phyloP scores from a whole-genome alignment of 345 rosid species.

The Orychophragmus violaceus region DNA sequence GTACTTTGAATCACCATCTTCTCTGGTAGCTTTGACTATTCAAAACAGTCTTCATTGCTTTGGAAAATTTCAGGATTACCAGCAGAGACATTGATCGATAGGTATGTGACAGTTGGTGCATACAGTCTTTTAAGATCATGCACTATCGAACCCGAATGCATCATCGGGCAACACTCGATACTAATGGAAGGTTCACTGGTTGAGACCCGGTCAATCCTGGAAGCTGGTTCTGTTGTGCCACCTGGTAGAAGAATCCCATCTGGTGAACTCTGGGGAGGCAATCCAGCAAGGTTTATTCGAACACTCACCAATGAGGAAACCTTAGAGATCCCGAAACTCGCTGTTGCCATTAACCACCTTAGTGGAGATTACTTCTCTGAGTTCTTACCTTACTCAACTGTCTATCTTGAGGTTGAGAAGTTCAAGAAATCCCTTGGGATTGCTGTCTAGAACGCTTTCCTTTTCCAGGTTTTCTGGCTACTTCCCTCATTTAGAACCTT shows the following conservation, averaged over 20 bases:
- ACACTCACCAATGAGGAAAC: conserved; percentile 85
- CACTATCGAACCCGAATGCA: conserved; percentile 97
- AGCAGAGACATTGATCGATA: conserved; percentile 76
- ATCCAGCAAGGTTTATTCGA: conserved; percentile 87
- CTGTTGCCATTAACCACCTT: conserved; percentile 85
- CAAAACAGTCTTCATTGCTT: neutral
- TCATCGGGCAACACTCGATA: conserved; percentile 92
- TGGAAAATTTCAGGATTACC: conserved; percentile 64
- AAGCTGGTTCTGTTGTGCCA: conserved; percentile 93
- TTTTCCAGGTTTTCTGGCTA: conserved; percentile 21
- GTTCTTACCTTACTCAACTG: conserved; percentile 85
- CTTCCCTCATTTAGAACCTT: conserved; percentile 8
- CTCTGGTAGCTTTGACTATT: neutral
- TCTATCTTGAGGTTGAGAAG: conserved; percentile 93
- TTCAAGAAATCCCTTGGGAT: conserved; percentile 72
- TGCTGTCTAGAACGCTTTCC: conserved; percentile 37
- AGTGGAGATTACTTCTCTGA: conserved; percentile 73
- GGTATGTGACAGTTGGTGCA: conserved; percentile 90
- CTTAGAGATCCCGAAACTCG: conserved; percentile 89
- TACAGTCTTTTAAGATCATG: conserved; percentile 81
- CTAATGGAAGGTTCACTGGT: conserved; percentile 98
- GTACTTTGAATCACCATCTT: neutral
- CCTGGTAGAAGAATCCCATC: conserved; percentile 96
- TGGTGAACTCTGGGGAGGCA: conserved; percentile 98
- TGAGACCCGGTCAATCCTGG: conserved; percentile 84